phyloP scores from a whole-genome alignment of 2,329 filamentous ascomycete species.

The Aspergillus thermomutatus region DNA sequence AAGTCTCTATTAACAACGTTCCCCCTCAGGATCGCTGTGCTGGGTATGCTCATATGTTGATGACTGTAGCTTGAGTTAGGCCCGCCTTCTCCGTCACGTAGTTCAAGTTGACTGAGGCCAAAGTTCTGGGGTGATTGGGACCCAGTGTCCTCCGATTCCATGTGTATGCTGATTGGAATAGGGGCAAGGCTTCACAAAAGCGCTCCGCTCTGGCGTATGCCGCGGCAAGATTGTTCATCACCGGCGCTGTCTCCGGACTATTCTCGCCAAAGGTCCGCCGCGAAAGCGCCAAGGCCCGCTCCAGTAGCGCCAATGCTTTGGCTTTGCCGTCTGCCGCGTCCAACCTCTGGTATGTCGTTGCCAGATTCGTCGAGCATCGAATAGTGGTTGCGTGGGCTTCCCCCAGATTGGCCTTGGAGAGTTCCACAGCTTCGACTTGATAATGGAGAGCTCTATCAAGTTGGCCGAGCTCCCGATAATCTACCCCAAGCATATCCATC shows the following conservation, averaged over 20 bases:
- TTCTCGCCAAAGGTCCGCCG: not conserved
- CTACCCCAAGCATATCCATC: not conserved
- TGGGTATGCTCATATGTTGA: no score
- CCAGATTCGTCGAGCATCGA: not conserved
- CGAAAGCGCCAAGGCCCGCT: not conserved
- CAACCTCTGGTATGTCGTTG: not conserved
- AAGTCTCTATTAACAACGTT: no score
- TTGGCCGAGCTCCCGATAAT: not conserved
- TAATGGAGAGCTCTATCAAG: not conserved
- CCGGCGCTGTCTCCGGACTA: not conserved
- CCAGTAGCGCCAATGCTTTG: not conserved
- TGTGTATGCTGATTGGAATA: not conserved
- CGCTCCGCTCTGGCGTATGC: not conserved
- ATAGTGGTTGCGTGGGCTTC: not conserved
- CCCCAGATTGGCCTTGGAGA: not conserved
- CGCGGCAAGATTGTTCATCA: not conserved
- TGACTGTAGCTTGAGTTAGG: not conserved
- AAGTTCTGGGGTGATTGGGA: not conserved
- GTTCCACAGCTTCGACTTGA: not conserved
- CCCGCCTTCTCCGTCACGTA: not conserved
- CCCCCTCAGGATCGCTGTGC: no score
- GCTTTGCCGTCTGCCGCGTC: not conserved
- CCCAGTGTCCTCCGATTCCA: not conserved
- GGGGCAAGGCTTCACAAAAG: not conserved
- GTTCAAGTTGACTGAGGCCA: not conserved